Base-by-base conservation (phyloP, 768 basidiomycete species). In the Cyathus striatus region DNA sequence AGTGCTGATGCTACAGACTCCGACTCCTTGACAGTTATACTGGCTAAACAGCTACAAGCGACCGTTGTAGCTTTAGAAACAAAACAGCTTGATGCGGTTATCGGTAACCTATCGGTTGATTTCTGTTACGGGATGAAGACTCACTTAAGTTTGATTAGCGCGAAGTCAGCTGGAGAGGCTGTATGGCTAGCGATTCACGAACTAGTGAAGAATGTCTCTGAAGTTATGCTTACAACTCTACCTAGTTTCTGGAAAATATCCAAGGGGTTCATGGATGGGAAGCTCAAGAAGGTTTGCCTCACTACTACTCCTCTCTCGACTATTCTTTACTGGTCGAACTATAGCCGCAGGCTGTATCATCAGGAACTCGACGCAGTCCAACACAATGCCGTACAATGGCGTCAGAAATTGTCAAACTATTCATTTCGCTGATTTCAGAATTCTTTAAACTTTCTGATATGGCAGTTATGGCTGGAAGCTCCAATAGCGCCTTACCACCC, bases 171-270 rank as follows among this genome's bases (percentile, higher is more conserved):
- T 18, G 86, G 83, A 20, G 78, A 84, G 47, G 79, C 88, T 24
- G 78, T 81, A 18, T 99, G 96, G 96, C 76, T 81, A 51, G 79
- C 81, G 2, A 78, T 87, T 21, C 70, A 81, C 40, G 77, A 81
- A 30, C 70, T 97, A 70, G 80, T 92, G 38, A 93, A 91, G 67
- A 82, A 75, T 51, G 59, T 92, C n/a, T 92, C 90, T 3, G 94
- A 97, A 58, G 78, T 78, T 30, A 75, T 97, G 61, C 61, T 93
- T 10, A 70, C 83, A n/a, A 77, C 86, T 1, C 74, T 99, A 18
- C 93, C 95, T 12, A 90, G 78, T 53, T 97, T 97, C 65, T 95
- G 92, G 91, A 86, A 83, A 57, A 88, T 99, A 38, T 84, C 89
- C 2, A 89, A 80, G 61, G 81, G 78, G 18, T 95, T 93, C 56